Percentiles rank a stretch among this genome's conserved stretches.
phyloP scores from a whole-genome alignment of 2,329 filamentous ascomycete genomes.

The Trichoderma sp. region DNA sequence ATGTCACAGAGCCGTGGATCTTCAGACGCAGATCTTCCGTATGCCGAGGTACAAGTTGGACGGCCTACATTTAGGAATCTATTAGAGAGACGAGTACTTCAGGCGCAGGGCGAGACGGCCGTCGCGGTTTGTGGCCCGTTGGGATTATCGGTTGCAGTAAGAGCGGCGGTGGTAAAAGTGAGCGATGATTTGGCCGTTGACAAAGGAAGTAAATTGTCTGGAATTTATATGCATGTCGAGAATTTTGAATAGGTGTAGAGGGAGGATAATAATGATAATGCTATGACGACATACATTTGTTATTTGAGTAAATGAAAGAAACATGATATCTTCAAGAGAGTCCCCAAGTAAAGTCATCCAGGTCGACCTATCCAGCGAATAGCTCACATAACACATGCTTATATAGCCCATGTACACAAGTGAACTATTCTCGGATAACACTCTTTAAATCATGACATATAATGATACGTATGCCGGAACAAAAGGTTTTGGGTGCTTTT shows the following conservation, averaged over 20 bases:
- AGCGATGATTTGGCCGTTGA: conserved; percentile 19
- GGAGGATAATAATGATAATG: background rate
- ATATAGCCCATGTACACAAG: too few species aligned
- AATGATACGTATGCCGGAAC: too few species aligned
- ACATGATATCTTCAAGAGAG: background rate
- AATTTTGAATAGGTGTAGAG: conserved; percentile 1
- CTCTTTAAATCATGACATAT: too few species aligned
- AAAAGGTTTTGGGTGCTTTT: background rate
- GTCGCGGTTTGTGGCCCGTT: background rate
- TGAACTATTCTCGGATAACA: too few species aligned
- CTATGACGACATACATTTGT: background rate
- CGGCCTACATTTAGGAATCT: background rate
- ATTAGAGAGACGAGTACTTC: background rate
- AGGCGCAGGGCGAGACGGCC: conserved; percentile 16
- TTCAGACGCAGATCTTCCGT: background rate
- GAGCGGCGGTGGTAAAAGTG: background rate
- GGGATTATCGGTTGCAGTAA: conserved; percentile 7
- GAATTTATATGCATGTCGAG: conserved; percentile 5
- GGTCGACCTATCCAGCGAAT: background rate
- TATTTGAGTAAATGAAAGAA: background rate
- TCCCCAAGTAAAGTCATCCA: background rate
- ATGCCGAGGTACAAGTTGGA: background rate
- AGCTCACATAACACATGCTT: background rate
- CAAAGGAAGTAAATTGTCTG: background rate
- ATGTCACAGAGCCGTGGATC: background rate